Percentiles rank a stretch among this genome's conserved stretches.
These are phyloP conservation scores for Xylariaceae sp. DNA, from an alignment of 2,329 filamentous ascomycete genomes.

Conservation along the genomic window DNA sequence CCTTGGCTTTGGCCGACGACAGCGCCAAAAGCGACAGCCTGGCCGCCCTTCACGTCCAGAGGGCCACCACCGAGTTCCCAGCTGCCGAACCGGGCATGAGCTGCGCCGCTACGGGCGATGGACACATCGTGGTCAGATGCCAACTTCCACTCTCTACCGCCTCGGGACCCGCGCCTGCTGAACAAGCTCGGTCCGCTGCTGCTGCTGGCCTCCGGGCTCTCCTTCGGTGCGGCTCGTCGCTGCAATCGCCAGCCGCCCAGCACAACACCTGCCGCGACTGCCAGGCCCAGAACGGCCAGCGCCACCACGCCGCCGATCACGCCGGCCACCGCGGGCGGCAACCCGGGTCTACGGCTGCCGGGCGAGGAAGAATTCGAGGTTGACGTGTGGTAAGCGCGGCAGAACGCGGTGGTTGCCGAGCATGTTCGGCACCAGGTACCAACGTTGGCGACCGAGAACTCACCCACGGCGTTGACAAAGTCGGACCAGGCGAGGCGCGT, in stretches of 20 bases:
- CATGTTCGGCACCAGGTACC: constrained; percentile 40
- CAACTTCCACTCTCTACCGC: constrained; percentile 38
- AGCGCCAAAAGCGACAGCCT: background rate
- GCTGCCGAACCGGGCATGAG: background rate
- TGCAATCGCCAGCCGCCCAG: constrained; percentile 24
- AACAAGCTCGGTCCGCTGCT: background rate
- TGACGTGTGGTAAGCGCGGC: no score
- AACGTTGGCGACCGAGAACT: constrained; percentile 26
- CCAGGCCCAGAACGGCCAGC: constrained; percentile 24
- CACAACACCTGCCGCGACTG: constrained; percentile 11
- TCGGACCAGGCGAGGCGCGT: constrained; percentile 28
- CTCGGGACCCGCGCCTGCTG: constrained; percentile 33
- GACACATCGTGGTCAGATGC: constrained; percentile 35
- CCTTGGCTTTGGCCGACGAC: background rate
- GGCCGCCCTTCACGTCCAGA: background rate
- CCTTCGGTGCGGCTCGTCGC: constrained; percentile 14
- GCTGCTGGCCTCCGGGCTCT: no score
- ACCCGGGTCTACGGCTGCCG: constrained; percentile 1
- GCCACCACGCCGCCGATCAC: constrained; percentile 38
- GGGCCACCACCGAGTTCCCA: background rate
- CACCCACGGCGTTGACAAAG: constrained; percentile 31
- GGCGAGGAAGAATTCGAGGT: background rate
- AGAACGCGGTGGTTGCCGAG: constrained; percentile 11
- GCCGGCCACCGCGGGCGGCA: constrained; percentile 35
- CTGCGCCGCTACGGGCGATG: constrained; percentile 28